phyloP scores from a whole-genome alignment of 306 rosid genomes.

The Crataegus laevigata region DNA sequence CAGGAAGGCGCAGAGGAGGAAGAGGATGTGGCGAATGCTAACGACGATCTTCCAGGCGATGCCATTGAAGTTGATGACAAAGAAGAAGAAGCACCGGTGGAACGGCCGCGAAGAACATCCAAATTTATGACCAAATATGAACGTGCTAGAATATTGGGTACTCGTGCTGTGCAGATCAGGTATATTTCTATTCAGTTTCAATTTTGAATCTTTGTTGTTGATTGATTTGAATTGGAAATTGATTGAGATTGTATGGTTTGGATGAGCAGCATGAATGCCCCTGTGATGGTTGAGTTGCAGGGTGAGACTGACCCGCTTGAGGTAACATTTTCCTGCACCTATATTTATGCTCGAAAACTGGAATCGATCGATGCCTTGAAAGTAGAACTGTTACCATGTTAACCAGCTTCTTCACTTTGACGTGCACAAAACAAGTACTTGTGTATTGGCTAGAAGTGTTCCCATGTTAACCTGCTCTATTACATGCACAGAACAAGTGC shows the following conservation, averaged over 20 bases:
- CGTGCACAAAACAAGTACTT: neutral
- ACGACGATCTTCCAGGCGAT: slow-evolving; percentile 55
- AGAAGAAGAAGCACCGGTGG: slow-evolving; percentile 39
- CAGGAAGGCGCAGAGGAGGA: slow-evolving; percentile 74
- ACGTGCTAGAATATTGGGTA: slow-evolving; percentile 88
- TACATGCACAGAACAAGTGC: neutral
- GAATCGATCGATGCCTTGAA: too few species aligned
- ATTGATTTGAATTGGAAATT: neutral
- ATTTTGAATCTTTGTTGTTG: neutral
- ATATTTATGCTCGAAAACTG: too few species aligned
- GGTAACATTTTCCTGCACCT: slow-evolving; percentile 30
- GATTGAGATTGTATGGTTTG: neutral
- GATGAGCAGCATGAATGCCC: slow-evolving; percentile 85
- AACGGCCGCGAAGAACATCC: slow-evolving; percentile 65
- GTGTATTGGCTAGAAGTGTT: too few species aligned
- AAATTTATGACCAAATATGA: slow-evolving; percentile 92
- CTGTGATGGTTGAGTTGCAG: slow-evolving; percentile 94
- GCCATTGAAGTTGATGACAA: slow-evolving; percentile 54
- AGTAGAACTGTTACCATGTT: neutral
- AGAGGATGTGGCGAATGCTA: slow-evolving; percentile 45
- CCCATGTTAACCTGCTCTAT: neutral
- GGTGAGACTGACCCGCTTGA: slow-evolving; percentile 96
- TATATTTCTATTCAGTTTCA: slow-evolving; percentile 4
- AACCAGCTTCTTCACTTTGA: neutral
- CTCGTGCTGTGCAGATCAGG: slow-evolving; percentile 95